Conservation (phyloP, 306 rosid species). For the Vigna hirtella region DNA sequence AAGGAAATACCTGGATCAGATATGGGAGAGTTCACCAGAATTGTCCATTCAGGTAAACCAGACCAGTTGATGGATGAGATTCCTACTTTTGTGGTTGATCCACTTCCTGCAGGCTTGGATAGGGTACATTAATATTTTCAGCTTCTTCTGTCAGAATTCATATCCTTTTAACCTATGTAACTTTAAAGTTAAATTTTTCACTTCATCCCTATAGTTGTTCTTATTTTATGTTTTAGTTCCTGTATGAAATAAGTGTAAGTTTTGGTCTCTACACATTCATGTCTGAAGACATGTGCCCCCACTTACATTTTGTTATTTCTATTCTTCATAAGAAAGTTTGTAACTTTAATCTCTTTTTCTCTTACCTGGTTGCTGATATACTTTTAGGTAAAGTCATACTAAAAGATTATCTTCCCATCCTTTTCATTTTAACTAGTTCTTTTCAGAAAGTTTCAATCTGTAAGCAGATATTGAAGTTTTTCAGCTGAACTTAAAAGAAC, state of each 20-base stretch:
- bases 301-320: background rate
- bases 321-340: background rate
- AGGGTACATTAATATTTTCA: slow-evolving; percentile 58
- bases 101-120: slow-evolving; percentile 93
- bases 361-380: background rate
- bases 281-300: background rate
- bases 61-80: slow-evolving; percentile 87
- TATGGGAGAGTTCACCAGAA: slow-evolving; percentile 86
- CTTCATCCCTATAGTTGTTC: background rate
- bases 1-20: slow-evolving; percentile 85
- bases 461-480: background rate
- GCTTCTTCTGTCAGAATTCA: slow-evolving; percentile 26
- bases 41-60: slow-evolving; percentile 77
- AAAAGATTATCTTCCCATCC: background rate
- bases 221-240: background rate
- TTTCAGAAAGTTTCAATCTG: background rate
- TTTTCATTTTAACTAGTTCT: background rate
- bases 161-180: background rate
- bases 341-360: background rate
- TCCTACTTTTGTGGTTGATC: slow-evolving; percentile 87
- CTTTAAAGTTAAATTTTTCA: background rate
- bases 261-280: background rate
- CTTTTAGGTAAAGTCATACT: background rate
- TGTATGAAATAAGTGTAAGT: background rate
- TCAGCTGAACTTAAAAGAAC: background rate